Evolutionary conservation across 306 rosid genomes (phyloP), one percentile per base, ranked within the genome.

Genomic region (Lithocarpus polystachyus): DNA sequence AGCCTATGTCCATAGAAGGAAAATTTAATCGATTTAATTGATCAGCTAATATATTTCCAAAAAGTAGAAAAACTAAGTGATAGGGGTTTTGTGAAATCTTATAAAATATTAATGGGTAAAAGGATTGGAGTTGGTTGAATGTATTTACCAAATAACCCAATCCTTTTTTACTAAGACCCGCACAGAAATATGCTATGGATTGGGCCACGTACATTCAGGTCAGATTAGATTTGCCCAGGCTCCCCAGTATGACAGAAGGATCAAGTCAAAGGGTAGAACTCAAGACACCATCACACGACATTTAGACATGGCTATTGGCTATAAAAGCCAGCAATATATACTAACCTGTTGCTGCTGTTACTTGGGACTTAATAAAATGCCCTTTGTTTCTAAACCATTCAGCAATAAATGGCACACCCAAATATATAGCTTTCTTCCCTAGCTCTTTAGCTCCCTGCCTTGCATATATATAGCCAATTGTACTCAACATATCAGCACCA

Each of bases 371-470:
- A 80, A 95, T 91, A 76, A 90, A 91, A 86, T 95, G 99, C 76
- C 99, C 99, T 86, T 95, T 95, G 90, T 95, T 92, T 86, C 99
- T 90, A 85, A 91, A 95, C 99, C 99, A 95, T 83, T 95, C 99
- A 19, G 99, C 99, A 81, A 95, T 68, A 85, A 95, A 95, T 73
- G 99, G 99, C 79, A 95, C 96, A 14, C 98, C 99, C 86, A 95
- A 81, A 88, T 85, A 95, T 67, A 95, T 90, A 60, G 99, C 99
- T 84, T 95, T 95, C 90, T 95, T 95, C 69, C 99, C 99, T 20
- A 95, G 93, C 89, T 95, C 99, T 81, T 92, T 91, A 3, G 99
- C 99, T 18, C 97, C 93, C 85, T 90, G 96, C 88, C 99, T 91
- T 76, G 92, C 90, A 76, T 95, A 95, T 84, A 95, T 95, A 82